Base-by-base conservation (phyloP, 1,284 basidiomycete genomes). In the Cutaneotrichosporon cutaneum region DNA sequence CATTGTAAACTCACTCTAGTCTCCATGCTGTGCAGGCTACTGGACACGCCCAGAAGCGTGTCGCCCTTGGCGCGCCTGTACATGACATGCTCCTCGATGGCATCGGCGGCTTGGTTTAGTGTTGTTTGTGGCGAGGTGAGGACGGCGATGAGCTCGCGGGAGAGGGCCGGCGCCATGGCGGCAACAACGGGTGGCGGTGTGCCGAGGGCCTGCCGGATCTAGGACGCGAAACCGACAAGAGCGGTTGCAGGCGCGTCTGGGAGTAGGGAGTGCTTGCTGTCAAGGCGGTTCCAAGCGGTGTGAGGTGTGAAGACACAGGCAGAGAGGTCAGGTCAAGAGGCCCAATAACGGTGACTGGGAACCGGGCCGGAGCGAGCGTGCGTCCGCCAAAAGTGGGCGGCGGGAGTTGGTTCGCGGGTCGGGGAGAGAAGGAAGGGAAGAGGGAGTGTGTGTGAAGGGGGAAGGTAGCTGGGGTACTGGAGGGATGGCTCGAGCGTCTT, bases 11-110 rank as follows among this genome's bases (percentile, higher is more conserved):
- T 30, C 55, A 77, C 76, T 55, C 66, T 66, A 50, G 67, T 66
- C 64, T 78, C 75, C 10, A 78, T 66, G 58, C 75, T 70, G 24
- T 65, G 66, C 18, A 78, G 64, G 7, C 66, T 67, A 35, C 72
- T 67, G 3, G 75, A 75, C 4, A 77, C 70, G n/a, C 74, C 70
- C 48, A 73, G 72, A 6, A 78, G 66, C 14, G 70, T 73, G 58
- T 76, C 76, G n/a, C 75, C 75, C 57, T 77, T 77, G 18, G 60
- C 26, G 22, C 74, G 66, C 24, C 76, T 58, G 58, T 70, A 60
- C n/a, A 70, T 42, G n/a, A 77, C 75, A 69, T 70, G 74, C 58
- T 78, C 76, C 59, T 78, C 75, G 27, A 78, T 60, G 13, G 70
- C 72, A 59, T 78, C 66, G 27, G 64, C 59, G 13, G 66, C 66